These are phyloP conservation scores for Acorus gramineus DNA, from an alignment of 106 monocot genomes.

Conservation along the genomic window DNA sequence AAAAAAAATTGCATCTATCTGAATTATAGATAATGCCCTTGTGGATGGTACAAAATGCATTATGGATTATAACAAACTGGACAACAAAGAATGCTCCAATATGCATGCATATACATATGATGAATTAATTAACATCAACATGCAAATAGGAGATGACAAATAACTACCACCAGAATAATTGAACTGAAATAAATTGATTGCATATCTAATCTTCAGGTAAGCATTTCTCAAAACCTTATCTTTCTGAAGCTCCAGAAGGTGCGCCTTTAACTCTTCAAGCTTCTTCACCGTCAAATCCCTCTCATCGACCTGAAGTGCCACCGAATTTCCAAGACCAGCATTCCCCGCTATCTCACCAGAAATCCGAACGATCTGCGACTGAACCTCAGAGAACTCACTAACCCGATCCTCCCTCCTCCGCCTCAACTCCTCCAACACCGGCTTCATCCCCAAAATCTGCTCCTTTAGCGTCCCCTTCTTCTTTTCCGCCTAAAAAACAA, in stretches of 20 bases:
- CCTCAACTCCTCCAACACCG: slow-evolving; percentile 46
- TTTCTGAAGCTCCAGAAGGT: slow-evolving; percentile 63
- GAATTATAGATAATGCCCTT: too few relatives aligned
- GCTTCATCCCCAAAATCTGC: slow-evolving; percentile 48
- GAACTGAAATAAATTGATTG: too few relatives aligned
- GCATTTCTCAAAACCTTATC: slow-evolving; percentile 45
- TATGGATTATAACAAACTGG: too few relatives aligned
- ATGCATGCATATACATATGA: too few relatives aligned
- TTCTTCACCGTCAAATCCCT: slow-evolving; percentile 50
- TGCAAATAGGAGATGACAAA: too few relatives aligned
- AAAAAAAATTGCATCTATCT: too few relatives aligned
- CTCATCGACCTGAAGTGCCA: slow-evolving; percentile 45
- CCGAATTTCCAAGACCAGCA: slow-evolving; percentile 11
- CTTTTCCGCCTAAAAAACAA: slow-evolving; percentile 35
- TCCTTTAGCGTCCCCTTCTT: slow-evolving; percentile 50
- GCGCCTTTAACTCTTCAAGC: slow-evolving; percentile 49
- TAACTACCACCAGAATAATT: too few relatives aligned
- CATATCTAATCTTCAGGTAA: too few relatives aligned
- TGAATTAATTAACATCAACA: too few relatives aligned
- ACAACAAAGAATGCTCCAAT: too few relatives aligned
- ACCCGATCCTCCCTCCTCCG: slow-evolving; percentile 48
- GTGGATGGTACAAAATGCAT: too few relatives aligned
- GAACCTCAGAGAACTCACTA: slow-evolving; percentile 53
- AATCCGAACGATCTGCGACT: slow-evolving; percentile 40
- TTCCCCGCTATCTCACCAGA: slow-evolving; percentile 57